Evolutionary conservation across 1,139 yeast species (phyloP), one percentile per base, ranked within the genome.

Genomic region (Candida sp.): DNA sequence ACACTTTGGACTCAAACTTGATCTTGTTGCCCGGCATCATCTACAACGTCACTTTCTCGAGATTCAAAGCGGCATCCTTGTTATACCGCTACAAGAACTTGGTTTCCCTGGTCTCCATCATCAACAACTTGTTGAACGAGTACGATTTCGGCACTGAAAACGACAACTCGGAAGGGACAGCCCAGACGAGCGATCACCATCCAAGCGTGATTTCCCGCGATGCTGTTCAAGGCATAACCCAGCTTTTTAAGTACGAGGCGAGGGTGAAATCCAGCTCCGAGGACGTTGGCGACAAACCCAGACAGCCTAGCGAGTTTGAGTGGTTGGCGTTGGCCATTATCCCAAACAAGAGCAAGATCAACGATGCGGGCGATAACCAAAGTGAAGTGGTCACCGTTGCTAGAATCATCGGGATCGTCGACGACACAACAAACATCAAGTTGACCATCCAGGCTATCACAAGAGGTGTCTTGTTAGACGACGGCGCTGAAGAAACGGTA

Each of bases 11-110:
- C 59, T 74, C 79, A 42, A 75, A 72, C 56, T 64, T 84, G 52
- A 82, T 85, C 11, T 71, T 84, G 35, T 63, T 85, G 11, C 90
- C 90, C 1, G 89, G 89, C 0, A 78, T 84, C 46, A 74, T 83
- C 30, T 85, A 85, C 63, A 78, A 82, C 54, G 83, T 84, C 12
- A 73, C 83, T 1, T 80, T 84, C 51, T 68, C 78, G 35, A 68
- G 79, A 48, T 69, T 72, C 55, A 76, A 77, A 50, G 86, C 85
- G 1, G 76, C 81, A 6, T 73, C 79, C 1, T 65, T 84, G 31
- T 65, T 84, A 45, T 72, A 68, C 39, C 67, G 77, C 39, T 76
- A 62, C 61, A 69, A 67, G 50, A 63, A 68, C 23, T 67, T 70
- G 43, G 63, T 70, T 2, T 60, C 67, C 3, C 55, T 61, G 28